Percentiles rank a stretch among this genome's conserved stretches.
Conservation (phyloP, 2,329 filamentous ascomycete genomes). For the Trichoderma polysporum region DNA sequence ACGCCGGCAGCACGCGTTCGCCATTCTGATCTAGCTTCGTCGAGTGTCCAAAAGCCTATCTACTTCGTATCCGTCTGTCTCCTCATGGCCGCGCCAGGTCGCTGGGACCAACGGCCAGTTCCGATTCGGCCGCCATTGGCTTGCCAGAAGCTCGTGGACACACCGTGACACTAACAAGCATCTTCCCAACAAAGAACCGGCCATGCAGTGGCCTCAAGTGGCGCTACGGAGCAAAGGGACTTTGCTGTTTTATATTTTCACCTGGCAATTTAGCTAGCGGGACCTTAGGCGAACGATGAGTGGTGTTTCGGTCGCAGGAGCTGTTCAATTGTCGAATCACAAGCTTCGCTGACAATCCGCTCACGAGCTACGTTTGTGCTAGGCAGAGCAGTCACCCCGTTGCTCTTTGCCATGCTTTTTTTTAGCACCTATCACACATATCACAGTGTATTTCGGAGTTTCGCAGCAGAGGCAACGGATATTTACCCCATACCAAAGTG, state of each 20-base stretch:
- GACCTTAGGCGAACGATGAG: conserved; percentile 5
- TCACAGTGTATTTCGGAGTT: conserved; percentile 6
- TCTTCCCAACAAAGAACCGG: not conserved
- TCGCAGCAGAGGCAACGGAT: not conserved
- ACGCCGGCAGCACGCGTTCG: not conserved
- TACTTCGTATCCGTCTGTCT: not conserved
- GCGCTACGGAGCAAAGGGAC: conserved; percentile 7
- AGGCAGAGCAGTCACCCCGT: conserved; percentile 1
- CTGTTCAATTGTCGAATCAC: conserved; percentile 21
- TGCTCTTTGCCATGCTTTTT: conserved; percentile 14
- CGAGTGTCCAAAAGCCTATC: not conserved
- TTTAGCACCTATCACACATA: conserved; percentile 6
- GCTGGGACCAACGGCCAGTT: conserved; percentile 12
- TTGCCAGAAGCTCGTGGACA: not conserved
- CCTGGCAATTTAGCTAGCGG: conserved; percentile 17
- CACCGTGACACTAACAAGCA: not conserved
- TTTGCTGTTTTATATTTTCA: not conserved
- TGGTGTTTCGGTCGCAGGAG: conserved; percentile 5
- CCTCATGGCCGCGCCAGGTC: conserved; percentile 1
- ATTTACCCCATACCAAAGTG: conserved; percentile 6
- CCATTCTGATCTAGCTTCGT: not conserved
- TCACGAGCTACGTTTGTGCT: conserved; percentile 13
- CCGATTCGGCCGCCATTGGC: conserved; percentile 5
- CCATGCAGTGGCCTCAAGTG: not conserved
- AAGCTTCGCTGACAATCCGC: conserved; percentile 16